Percentiles rank a stretch among this genome's conserved stretches.
phyloP scores from a whole-genome alignment of 176 grass and related monocot genomes.

The Cenchrus purpureus region DNA sequence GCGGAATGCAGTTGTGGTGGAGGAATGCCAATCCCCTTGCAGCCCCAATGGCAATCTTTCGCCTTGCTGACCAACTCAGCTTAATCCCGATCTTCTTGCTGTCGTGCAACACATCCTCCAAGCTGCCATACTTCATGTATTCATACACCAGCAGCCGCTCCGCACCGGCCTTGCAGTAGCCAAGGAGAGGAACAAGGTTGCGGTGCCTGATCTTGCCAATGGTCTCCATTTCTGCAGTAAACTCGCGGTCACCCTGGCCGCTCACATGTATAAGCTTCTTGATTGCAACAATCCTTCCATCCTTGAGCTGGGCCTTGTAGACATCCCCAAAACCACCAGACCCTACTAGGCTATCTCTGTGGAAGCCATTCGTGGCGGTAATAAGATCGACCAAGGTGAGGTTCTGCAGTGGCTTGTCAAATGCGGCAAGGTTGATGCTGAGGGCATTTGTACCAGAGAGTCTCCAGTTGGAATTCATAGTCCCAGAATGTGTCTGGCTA shows the following conservation, averaged over 20 bases:
- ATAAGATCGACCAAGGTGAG: conserved; percentile 82
- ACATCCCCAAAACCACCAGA: conserved; percentile 94
- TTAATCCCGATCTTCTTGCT: conserved; percentile 62
- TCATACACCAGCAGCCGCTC: conserved; percentile 91
- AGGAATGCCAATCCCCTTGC: conserved; percentile 90
- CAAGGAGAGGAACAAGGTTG: conserved; percentile 86
- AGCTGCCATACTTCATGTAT: conserved; percentile 89
- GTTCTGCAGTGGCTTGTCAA: conserved; percentile 80
- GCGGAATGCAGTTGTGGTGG: conserved; percentile 94
- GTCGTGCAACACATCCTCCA: conserved; percentile 89
- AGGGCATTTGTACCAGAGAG: conserved; percentile 83
- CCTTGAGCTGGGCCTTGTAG: conserved; percentile 89
- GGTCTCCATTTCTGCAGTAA: conserved; percentile 98
- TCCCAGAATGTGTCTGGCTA: conserved; percentile 71
- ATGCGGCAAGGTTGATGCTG: conserved; percentile 74
- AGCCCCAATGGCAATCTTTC: conserved; percentile 82
- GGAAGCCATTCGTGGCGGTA: conserved; percentile 86
- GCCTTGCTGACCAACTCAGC: conserved; percentile 71
- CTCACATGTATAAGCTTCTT: conserved; percentile 96
- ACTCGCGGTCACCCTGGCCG: conserved; percentile 94
- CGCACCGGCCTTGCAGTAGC: conserved; percentile 90
- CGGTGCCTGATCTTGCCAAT: conserved; percentile 97
- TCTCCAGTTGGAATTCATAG: conserved; percentile 80
- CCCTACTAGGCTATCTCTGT: conserved; percentile 68
- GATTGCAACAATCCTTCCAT: conserved; percentile 80